Conservation (phyloP, 1,284 basidiomycete genomes). For the Afroboletus lepidellus region DNA sequence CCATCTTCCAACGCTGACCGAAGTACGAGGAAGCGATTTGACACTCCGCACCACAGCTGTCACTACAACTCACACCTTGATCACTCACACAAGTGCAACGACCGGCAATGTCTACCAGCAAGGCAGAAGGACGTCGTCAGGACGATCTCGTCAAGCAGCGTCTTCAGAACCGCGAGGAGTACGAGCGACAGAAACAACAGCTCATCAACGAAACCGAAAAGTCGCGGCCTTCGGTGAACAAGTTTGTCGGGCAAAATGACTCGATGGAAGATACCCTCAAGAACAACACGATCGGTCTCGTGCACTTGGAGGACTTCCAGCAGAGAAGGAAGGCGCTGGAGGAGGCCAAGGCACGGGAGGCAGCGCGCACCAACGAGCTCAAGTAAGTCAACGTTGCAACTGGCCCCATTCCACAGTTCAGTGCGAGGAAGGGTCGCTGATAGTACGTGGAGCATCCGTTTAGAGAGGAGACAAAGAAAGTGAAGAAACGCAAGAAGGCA, state of each 20-base stretch:
- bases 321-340: constrained; percentile 86
- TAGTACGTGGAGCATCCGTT: constrained; percentile 75
- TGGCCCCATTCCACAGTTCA: neutral
- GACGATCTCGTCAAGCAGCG: constrained; percentile 80
- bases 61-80: neutral
- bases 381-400: constrained; percentile 58
- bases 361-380: constrained; percentile 76
- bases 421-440: constrained; percentile 48
- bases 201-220: constrained; percentile 84
- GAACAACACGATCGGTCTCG: constrained; percentile 91
- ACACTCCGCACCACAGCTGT: constrained; percentile 30
- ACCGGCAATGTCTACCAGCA: constrained; percentile 59
- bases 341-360: constrained; percentile 88
- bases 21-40: constrained; percentile 17
- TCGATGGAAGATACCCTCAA: constrained; percentile 94
- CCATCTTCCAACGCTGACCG: constrained; percentile 45
- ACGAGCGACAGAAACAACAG: constrained; percentile 83
- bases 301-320: constrained; percentile 91
- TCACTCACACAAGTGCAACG: constrained; percentile 18
- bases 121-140: constrained; percentile 72
- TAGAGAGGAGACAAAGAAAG: constrained; percentile 84
- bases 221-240: constrained; percentile 75
- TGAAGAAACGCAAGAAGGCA: constrained; percentile 83
- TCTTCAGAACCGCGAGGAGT: constrained; percentile 81
- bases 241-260: constrained; percentile 93